phyloP scores from a whole-genome alignment of 176 grass and related monocot species.

The Chloris gayana region DNA sequence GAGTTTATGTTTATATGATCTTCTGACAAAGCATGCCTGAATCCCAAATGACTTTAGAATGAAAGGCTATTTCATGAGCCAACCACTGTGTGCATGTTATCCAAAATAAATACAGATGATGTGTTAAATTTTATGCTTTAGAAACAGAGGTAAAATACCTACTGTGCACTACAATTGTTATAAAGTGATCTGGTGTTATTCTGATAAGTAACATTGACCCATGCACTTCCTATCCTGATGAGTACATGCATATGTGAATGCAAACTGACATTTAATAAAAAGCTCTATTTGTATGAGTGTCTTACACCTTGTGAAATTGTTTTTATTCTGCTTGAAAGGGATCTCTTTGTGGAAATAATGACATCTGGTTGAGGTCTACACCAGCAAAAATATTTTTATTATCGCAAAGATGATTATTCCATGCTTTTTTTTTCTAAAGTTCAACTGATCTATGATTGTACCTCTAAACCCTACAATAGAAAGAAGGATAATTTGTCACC shows the following conservation, averaged over 20 bases:
- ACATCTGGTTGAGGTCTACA: neutral
- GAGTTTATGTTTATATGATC: constrained; percentile 6
- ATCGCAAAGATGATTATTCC: neutral
- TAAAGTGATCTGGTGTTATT: constrained; percentile 17
- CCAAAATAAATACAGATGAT: neutral
- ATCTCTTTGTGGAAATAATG: constrained; percentile 9
- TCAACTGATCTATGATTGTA: neutral
- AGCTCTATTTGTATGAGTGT: constrained; percentile 15
- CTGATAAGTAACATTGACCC: constrained; percentile 34
- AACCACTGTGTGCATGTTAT: neutral
- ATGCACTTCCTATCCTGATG: neutral
- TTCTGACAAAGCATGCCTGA: neutral
- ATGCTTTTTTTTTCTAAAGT: neutral
- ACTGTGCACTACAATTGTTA: neutral
- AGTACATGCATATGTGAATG: constrained; percentile 31
- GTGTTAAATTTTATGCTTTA: neutral
- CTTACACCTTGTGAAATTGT: constrained; percentile 38
- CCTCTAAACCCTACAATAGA: neutral
- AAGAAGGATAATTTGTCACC: too few species aligned
- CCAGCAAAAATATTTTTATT: neutral
- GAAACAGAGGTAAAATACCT: neutral
- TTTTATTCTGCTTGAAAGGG: constrained; percentile 32
- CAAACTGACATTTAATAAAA: constrained; percentile 41
- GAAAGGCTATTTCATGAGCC: neutral
- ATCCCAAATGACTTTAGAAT: neutral